phyloP scores from a whole-genome alignment of 352 stramenopile genomes.

The Ophiocytium majus region DNA sequence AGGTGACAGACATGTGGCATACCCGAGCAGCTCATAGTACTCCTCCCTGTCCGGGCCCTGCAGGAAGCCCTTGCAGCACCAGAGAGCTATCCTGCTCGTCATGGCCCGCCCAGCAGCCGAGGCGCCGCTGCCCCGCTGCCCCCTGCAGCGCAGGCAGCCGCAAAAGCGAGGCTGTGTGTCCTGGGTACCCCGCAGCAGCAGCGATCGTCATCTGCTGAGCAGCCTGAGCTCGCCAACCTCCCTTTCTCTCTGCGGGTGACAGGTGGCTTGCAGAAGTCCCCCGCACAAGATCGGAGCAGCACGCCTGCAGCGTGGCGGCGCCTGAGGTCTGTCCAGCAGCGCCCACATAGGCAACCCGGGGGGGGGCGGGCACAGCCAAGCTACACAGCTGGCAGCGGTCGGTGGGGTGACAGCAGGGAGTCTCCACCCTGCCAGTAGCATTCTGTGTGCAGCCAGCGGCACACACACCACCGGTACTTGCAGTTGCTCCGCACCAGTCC shows the following conservation, averaged over 20 bases:
- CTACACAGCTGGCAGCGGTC: no score
- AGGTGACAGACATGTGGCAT: no score
- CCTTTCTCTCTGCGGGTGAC: background rate
- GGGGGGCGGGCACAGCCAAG: no score
- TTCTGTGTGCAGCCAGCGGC: no score
- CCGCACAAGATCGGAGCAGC: background rate
- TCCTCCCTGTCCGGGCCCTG: slow-evolving; percentile 43
- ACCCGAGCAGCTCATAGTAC: slow-evolving; percentile 42
- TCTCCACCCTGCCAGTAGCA: no score
- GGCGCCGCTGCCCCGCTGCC: background rate
- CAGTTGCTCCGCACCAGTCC: no score
- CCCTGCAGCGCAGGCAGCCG: background rate
- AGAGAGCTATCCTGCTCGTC: slow-evolving; percentile 46
- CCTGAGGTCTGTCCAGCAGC: no score
- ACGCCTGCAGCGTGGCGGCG: background rate
- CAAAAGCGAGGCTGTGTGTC: background rate
- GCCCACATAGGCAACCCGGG: background rate
- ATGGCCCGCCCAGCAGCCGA: background rate
- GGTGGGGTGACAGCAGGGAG: no score
- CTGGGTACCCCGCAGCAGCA: background rate
- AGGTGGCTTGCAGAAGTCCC: background rate
- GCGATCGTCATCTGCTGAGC: no score
- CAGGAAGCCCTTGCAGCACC: slow-evolving; percentile 52
- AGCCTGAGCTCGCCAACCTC: background rate
- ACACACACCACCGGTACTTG: no score